These are phyloP conservation scores for Coemansia sp. DNA, from an alignment of 192 early-diverging fungal species.

Conservation along the genomic window DNA sequence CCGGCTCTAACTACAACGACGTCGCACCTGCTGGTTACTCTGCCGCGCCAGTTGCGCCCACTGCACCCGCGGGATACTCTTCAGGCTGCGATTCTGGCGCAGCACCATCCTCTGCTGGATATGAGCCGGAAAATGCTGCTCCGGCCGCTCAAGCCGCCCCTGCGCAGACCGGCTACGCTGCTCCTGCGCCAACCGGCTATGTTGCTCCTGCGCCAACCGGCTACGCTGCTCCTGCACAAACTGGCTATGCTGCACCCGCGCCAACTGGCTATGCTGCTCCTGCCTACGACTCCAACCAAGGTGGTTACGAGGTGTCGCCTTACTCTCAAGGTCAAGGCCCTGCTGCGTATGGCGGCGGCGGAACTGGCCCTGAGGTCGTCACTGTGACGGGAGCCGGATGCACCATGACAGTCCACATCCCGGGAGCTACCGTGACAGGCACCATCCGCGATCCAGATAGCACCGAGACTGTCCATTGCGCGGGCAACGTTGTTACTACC, in stretches of 20 bases:
- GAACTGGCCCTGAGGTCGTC: slow-evolving; percentile 11
- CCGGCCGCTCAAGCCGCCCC: slow-evolving; percentile 19
- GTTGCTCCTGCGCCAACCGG: slow-evolving; percentile 18
- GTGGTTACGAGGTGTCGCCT: slow-evolving; percentile 22
- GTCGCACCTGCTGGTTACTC: neutral
- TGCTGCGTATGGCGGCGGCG: slow-evolving; percentile 20
- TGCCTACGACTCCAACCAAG: slow-evolving; percentile 16
- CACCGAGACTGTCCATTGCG: slow-evolving; percentile 23
- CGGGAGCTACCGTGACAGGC: slow-evolving; percentile 30
- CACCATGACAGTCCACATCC: slow-evolving; percentile 30
- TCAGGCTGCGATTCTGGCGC: neutral
- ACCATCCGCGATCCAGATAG: slow-evolving; percentile 35
- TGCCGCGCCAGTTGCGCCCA: slow-evolving; percentile 10
- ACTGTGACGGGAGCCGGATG: slow-evolving; percentile 24
- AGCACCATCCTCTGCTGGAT: slow-evolving; percentile 12
- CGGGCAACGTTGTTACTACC: slow-evolving; percentile 28
- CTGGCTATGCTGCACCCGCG: slow-evolving; percentile 16
- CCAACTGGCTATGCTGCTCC: slow-evolving; percentile 17
- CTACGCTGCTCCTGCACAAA: slow-evolving; percentile 23
- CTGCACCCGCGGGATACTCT: slow-evolving; percentile 10
- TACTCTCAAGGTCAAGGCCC: slow-evolving; percentile 15
- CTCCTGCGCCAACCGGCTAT: slow-evolving; percentile 16
- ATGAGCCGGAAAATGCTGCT: slow-evolving; percentile 13
- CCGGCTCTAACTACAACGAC: slow-evolving; percentile 15
- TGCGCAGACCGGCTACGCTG: slow-evolving; percentile 18